Percentiles rank a stretch among this genome's conserved stretches.
Evolutionary conservation across 2,329 filamentous ascomycete species (phyloP).

Genomic region (Neoscytalidium dimidiatum): DNA sequence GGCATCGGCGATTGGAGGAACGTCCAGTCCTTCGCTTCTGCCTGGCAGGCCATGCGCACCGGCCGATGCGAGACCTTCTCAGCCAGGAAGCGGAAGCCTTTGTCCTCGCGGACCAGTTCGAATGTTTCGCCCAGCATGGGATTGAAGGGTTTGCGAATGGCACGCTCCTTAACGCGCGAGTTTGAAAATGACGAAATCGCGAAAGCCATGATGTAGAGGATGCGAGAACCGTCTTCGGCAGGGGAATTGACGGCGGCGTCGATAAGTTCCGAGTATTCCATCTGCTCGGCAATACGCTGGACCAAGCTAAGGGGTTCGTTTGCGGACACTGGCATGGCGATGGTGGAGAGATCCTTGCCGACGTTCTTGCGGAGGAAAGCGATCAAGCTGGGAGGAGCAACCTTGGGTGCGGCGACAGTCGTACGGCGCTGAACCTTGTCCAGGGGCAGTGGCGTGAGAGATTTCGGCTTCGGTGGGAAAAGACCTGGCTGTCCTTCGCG

Average conservation of each 20-base stretch:
- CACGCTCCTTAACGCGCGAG: constrained; percentile 81
- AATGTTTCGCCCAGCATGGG: constrained; percentile 95
- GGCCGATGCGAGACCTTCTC: constrained; percentile 95
- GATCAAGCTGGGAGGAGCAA: constrained; percentile 85
- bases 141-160: constrained; percentile 95
- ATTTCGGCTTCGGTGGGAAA: constrained; percentile 76
- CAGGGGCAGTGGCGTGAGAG: constrained; percentile 75
- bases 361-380: constrained; percentile 96
- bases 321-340: constrained; percentile 95
- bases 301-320: constrained; percentile 90
- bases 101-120: constrained; percentile 85
- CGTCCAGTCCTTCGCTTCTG: constrained; percentile 82
- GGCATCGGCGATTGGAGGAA: constrained; percentile 85
- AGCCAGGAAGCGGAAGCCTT: constrained; percentile 86
- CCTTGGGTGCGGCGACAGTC: constrained; percentile 71
- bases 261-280: constrained; percentile 87
- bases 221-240: constrained; percentile 64
- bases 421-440: constrained; percentile 67
- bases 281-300: constrained; percentile 83
- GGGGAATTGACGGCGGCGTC: constrained; percentile 62
- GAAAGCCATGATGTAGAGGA: constrained; percentile 86
- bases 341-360: constrained; percentile 93
- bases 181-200: constrained; percentile 85
- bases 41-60: constrained; percentile 89
- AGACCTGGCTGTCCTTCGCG: constrained; percentile 49